Percentiles rank a stretch among this genome's conserved stretches.
Evolutionary conservation across 139 green algal genomes (phyloP).

Genomic region (Zygnema cylindricum): DNA sequence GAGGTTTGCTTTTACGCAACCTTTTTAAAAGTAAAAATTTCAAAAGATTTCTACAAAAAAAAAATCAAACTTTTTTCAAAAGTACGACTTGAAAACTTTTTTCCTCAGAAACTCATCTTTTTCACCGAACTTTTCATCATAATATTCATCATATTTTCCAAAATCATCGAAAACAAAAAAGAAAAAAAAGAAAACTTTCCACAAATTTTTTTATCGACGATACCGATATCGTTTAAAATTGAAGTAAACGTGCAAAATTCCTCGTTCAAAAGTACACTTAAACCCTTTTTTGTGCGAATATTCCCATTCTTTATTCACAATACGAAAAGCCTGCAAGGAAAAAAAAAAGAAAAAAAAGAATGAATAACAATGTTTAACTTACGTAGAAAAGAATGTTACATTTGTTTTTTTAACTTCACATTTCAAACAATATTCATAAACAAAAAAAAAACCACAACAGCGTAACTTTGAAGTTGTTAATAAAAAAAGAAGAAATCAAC

Average conservation of each 20-base stretch:
- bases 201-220: slow-evolving; percentile 18
- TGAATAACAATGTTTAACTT: neutral
- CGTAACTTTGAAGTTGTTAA: no score
- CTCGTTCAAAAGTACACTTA: slow-evolving; percentile 94
- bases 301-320: slow-evolving; percentile 97
- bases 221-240: slow-evolving; percentile 76
- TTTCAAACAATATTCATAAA: neutral
- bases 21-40: no score
- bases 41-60: no score
- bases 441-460: neutral
- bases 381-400: no score
- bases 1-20: no score
- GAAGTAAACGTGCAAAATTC: slow-evolving; percentile 99
- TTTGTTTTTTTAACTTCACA: neutral
- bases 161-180: neutral
- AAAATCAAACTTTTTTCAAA: no score
- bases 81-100: no score
- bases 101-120: no score
- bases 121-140: no score
- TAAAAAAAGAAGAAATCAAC: no score
- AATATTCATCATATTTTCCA: neutral
- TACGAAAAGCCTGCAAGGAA: slow-evolving; percentile 72
- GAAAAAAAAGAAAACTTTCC: neutral
- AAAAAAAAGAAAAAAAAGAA: slow-evolving; percentile 39
- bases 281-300: slow-evolving; percentile 93